These are phyloP conservation scores for Yamadazyma siamensis DNA, from an alignment of 1,139 yeast species.

Conservation along the genomic window DNA sequence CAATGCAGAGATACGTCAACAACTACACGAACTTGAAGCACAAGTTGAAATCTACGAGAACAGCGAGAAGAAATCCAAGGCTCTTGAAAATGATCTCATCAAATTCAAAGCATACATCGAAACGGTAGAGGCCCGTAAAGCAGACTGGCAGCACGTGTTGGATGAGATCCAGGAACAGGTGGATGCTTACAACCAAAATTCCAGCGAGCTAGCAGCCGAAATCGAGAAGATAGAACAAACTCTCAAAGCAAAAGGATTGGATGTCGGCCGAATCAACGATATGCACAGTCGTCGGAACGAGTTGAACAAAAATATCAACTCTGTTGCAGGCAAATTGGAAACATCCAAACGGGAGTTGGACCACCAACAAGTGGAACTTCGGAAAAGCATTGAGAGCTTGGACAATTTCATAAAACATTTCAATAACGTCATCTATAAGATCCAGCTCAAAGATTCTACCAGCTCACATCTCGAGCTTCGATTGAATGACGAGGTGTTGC, in stretches of 20 bases:
- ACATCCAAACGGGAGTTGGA: constrained; percentile 32
- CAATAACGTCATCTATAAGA: constrained; percentile 50
- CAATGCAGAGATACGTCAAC: constrained; percentile 41
- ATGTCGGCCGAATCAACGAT: constrained; percentile 59
- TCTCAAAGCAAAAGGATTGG: constrained; percentile 53
- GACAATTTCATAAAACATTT: constrained; percentile 53
- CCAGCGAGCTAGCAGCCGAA: constrained; percentile 41
- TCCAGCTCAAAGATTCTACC: constrained; percentile 21
- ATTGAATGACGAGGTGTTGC: constrained; percentile 23
- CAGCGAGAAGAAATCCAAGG: constrained; percentile 56
- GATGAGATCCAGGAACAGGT: constrained; percentile 57
- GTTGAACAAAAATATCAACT: constrained; percentile 54
- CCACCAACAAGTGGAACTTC: constrained; percentile 47
- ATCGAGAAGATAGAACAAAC: constrained; percentile 44
- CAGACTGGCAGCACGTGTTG: constrained; percentile 60
- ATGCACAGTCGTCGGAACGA: constrained; percentile 61
- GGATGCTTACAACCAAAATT: constrained; percentile 40
- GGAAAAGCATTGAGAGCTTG: constrained; percentile 46
- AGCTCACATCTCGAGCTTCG: constrained; percentile 26
- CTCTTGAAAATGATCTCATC: constrained; percentile 66
- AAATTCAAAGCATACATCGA: constrained; percentile 72
- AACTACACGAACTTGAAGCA: constrained; percentile 19
- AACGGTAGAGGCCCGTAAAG: constrained; percentile 60
- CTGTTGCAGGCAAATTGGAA: constrained; percentile 41
- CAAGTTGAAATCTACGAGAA: constrained; percentile 32